Evolutionary conservation across 1,284 basidiomycete genomes (phyloP).

Genomic region (Fomitopsis betulina): DNA sequence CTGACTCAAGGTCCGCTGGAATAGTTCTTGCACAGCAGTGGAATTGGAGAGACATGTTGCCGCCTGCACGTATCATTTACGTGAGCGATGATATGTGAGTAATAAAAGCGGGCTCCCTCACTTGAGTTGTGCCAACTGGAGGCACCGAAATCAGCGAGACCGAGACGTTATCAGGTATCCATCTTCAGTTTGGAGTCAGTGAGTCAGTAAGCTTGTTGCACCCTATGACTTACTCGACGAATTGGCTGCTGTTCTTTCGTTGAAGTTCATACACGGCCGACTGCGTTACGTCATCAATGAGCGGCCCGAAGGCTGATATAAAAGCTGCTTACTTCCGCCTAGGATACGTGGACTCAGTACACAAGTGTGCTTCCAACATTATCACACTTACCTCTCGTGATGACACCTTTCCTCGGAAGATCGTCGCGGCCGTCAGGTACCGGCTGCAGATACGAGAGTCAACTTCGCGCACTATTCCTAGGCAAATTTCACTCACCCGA

Average conservation of each 20-base stretch:
- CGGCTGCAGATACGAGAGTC: slow-evolving; percentile 39
- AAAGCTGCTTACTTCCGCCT: slow-evolving; percentile 51
- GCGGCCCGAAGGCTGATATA: slow-evolving; percentile 4
- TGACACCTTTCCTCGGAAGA: slow-evolving; percentile 81
- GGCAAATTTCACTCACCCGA: slow-evolving; percentile 48
- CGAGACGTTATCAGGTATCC: slow-evolving; percentile 84
- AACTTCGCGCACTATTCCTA: background rate
- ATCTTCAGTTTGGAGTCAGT: slow-evolving; percentile 37
- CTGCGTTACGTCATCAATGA: slow-evolving; percentile 20
- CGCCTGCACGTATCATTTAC: slow-evolving; percentile 34
- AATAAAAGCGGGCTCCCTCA: slow-evolving; percentile 16
- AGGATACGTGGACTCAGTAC: slow-evolving; percentile 26
- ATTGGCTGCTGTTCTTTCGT: slow-evolving; percentile 65
- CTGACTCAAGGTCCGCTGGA: slow-evolving; percentile 74
- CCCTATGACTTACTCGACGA: slow-evolving; percentile 62
- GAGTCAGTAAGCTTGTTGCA: background rate
- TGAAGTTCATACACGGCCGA: slow-evolving; percentile 54
- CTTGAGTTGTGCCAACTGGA: slow-evolving; percentile 74
- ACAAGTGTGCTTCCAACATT: slow-evolving; percentile 10
- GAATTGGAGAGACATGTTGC: slow-evolving; percentile 83
- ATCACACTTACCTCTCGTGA: slow-evolving; percentile 67
- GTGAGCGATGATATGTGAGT: too few species aligned
- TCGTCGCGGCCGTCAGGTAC: slow-evolving; percentile 84
- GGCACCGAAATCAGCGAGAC: slow-evolving; percentile 81
- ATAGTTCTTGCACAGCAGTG: slow-evolving; percentile 86